phyloP scores from a whole-genome alignment of 805 yeast species.

The Suhomyces emberorum region DNA sequence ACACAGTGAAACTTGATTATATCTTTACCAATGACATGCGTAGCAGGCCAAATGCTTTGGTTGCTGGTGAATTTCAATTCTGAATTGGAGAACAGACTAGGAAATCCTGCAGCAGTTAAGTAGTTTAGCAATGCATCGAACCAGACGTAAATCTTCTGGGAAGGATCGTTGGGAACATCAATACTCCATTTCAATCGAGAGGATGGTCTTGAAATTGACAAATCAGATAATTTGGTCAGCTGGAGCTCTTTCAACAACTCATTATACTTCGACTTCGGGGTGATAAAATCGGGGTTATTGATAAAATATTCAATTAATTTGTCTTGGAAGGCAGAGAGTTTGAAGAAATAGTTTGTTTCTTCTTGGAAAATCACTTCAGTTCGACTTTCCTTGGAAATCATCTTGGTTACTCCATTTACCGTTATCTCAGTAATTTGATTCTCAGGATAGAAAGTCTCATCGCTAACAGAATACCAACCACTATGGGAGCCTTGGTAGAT shows the following conservation, averaged over 20 bases:
- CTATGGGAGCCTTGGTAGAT: slow-evolving; percentile 80
- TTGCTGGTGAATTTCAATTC: slow-evolving; percentile 7
- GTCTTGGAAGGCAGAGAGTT: slow-evolving; percentile 57
- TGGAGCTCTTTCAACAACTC: slow-evolving; percentile 60
- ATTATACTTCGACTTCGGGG: slow-evolving; percentile 55
- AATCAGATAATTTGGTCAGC: slow-evolving; percentile 49
- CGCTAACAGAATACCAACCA: slow-evolving; percentile 95
- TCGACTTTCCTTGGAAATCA: slow-evolving; percentile 63
- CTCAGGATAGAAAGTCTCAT: slow-evolving; percentile 91
- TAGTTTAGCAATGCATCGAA: slow-evolving; percentile 91
- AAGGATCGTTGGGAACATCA: slow-evolving; percentile 72
- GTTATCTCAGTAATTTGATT: slow-evolving; percentile 53
- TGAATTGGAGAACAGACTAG: slow-evolving; percentile 15
- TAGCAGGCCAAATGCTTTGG: slow-evolving; percentile 56
- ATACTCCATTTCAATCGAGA: slow-evolving; percentile 86
- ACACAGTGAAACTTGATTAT: slow-evolving; percentile 84
- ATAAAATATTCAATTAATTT: slow-evolving; percentile 49
- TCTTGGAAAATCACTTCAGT: slow-evolving; percentile 70
- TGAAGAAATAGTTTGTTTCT: slow-evolving; percentile 87
- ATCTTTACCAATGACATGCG: slow-evolving; percentile 90
- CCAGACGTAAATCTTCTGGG: slow-evolving; percentile 92
- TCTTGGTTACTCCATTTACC: slow-evolving; percentile 28
- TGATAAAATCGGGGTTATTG: slow-evolving; percentile 54
- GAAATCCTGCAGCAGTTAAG: slow-evolving; percentile 64
- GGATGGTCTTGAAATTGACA: slow-evolving; percentile 85